phyloP scores from a whole-genome alignment of 441 rosid genomes.

The Rhodomyrtus psidioides region DNA sequence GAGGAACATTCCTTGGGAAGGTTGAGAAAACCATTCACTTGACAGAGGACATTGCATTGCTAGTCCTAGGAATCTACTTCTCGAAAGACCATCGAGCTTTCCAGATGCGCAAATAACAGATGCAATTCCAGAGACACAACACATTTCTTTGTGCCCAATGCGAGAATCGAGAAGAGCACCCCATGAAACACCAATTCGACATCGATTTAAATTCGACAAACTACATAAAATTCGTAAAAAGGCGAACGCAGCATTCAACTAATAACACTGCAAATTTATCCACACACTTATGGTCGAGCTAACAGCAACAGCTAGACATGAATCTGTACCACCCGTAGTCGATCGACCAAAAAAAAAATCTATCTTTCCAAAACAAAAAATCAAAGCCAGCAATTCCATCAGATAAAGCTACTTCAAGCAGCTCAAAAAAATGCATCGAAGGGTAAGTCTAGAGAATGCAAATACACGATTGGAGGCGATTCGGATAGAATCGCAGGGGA shows the following conservation, averaged over 20 bases:
- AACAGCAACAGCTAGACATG: not conserved
- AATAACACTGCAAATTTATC: not conserved
- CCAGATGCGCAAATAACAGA: not conserved
- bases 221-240: not conserved
- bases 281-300: not conserved
- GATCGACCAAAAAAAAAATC: not conserved
- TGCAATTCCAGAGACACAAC: not conserved
- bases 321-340: not conserved
- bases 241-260: not conserved
- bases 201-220: not conserved
- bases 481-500: not conserved
- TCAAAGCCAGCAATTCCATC: not conserved
- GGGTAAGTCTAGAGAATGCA: not conserved
- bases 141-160: not conserved
- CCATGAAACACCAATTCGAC: not conserved
- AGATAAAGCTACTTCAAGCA: not conserved
- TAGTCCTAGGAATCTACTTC: not conserved
- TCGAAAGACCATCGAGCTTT: not conserved
- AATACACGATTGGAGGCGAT: not conserved
- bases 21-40: not conserved
- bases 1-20: not conserved
- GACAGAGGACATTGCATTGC: not conserved
- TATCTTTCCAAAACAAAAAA: accelerated
- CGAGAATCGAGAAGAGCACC: not conserved
- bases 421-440: not conserved